A percentile compares a stretch with the other conserved stretches of the same genome.
These are phyloP conservation scores for Musa balbisiana DNA, from an alignment of 202 grass and related monocot species.

Conservation along the genomic window DNA sequence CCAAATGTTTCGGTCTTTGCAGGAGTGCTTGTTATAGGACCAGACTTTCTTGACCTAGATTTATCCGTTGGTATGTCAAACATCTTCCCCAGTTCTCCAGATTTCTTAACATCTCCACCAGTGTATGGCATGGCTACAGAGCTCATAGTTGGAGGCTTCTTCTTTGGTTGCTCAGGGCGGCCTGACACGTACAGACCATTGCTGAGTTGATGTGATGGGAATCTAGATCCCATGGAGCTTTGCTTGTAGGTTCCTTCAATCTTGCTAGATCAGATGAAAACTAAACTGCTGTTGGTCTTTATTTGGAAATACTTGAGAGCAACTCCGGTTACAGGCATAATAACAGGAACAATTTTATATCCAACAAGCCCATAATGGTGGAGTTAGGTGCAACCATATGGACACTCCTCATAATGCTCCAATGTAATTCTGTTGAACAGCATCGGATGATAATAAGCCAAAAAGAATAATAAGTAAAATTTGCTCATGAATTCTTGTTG, in stretches of 20 bases:
- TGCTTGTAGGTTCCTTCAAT: background rate
- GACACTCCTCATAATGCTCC: background rate
- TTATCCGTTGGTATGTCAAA: slow-evolving; percentile 20
- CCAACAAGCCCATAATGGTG: background rate
- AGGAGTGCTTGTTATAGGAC: background rate
- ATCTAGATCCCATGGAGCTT: slow-evolving; percentile 23
- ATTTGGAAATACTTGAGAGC: background rate
- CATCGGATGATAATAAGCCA: background rate
- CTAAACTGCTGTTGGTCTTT: background rate
- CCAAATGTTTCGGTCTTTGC: slow-evolving; percentile 9
- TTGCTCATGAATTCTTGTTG: background rate
- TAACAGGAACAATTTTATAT: background rate
- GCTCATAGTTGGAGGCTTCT: slow-evolving; percentile 16
- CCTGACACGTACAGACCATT: slow-evolving; percentile 26
- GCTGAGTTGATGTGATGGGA: slow-evolving; percentile 25
- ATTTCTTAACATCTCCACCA: slow-evolving; percentile 24
- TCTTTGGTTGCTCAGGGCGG: slow-evolving; percentile 15
- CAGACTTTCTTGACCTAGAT: slow-evolving; percentile 16
- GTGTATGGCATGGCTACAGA: slow-evolving; percentile 19
- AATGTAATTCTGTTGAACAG: background rate
- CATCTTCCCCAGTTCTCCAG: slow-evolving; percentile 28
- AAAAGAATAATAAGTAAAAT: background rate
- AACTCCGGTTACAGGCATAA: background rate
- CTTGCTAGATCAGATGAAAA: background rate
- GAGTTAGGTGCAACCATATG: background rate